Percentiles rank a stretch among this genome's conserved stretches.
phyloP scores from a whole-genome alignment of 73 alveolate species.

The Durusdinium trenchii region DNA sequence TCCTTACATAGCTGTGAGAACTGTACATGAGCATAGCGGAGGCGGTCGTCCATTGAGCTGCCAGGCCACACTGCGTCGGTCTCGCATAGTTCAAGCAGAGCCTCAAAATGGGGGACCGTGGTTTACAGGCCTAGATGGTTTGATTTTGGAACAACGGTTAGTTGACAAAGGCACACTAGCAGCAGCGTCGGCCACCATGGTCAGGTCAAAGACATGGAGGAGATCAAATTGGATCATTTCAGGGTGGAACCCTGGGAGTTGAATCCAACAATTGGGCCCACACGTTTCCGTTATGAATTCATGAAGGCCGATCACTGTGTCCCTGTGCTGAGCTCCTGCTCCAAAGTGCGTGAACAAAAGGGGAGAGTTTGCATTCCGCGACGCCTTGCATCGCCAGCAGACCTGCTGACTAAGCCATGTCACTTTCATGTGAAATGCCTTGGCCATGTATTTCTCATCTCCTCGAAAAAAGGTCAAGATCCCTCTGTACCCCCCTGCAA shows the following conservation, averaged over 20 bases:
- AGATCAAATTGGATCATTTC: neutral
- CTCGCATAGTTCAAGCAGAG: neutral
- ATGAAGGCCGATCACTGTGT: neutral
- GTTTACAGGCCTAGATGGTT: no score
- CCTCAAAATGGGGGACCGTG: neutral
- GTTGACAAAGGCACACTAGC: neutral
- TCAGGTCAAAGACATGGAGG: constrained; percentile 21
- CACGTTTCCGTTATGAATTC: neutral
- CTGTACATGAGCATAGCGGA: neutral
- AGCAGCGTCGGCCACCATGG: constrained; percentile 19
- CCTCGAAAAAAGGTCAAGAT: neutral
- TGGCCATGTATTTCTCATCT: neutral
- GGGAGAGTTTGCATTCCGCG: neutral
- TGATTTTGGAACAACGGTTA: neutral
- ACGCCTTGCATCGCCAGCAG: constrained; percentile 48
- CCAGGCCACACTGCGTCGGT: constrained; percentile 40
- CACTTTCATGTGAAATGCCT: neutral
- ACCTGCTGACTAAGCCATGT: neutral
- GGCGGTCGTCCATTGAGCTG: neutral
- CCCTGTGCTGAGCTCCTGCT: neutral
- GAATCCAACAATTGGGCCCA: neutral
- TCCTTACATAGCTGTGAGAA: neutral
- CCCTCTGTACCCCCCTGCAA: constrained; percentile 3
- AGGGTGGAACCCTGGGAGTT: constrained; percentile 11
- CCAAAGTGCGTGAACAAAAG: neutral